phyloP scores from a whole-genome alignment of 1,284 basidiomycete species.

The Malassezia obtusa region DNA sequence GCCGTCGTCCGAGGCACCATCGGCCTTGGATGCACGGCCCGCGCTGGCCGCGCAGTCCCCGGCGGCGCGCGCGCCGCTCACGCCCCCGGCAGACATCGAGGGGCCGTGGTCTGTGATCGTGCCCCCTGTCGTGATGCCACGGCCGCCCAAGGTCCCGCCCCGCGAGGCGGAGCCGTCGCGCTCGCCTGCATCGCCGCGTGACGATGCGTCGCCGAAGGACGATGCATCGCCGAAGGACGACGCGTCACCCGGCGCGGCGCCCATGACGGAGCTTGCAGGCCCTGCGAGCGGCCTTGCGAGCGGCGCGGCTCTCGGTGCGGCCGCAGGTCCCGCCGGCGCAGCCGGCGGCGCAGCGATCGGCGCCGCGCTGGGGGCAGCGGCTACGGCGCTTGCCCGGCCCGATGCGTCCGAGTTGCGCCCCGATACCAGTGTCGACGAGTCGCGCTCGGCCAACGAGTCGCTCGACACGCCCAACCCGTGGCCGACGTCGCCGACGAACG shows the following conservation, averaged over 20 bases:
- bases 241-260: too few relatives aligned
- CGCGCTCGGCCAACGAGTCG: neutral
- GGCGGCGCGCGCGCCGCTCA: too few relatives aligned
- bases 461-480: slow-evolving; percentile 4
- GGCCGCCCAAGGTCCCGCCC: neutral
- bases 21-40: too few relatives aligned
- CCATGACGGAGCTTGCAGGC: neutral
- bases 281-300: neutral
- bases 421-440: neutral
- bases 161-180: neutral
- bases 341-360: neutral
- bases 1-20: neutral
- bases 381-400: neutral
- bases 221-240: too few relatives aligned
- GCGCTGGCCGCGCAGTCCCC: too few relatives aligned
- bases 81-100: neutral
- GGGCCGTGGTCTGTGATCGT: slow-evolving; percentile 8
- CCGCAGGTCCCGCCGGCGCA: neutral
- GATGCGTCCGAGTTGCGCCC: neutral
- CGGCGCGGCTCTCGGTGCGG: neutral
- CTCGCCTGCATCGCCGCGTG: too few relatives aligned
- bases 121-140: neutral
- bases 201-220: too few relatives aligned
- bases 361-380: neutral
- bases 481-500: neutral